A percentile compares a stretch with the other conserved stretches of the same genome.
Conservation (phyloP, 345 rosid species). For the Triadica sebifera region DNA sequence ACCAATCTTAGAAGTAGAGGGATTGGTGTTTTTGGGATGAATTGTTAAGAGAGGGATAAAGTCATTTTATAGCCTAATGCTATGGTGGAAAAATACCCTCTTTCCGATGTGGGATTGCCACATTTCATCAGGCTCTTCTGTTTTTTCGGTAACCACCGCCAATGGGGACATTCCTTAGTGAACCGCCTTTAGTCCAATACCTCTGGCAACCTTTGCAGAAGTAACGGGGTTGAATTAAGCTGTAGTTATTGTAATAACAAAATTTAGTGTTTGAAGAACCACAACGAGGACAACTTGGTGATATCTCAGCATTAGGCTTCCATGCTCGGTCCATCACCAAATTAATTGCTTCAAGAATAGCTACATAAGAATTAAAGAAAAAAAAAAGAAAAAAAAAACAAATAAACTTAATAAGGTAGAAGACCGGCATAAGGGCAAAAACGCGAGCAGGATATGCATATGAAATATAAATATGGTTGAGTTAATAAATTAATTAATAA, state of each 20-base stretch:
- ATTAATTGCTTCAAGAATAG: background rate
- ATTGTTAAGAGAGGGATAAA: too few relatives aligned
- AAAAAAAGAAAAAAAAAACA: too few relatives aligned
- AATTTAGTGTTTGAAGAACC: conserved; percentile 62
- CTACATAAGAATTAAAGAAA: too few relatives aligned
- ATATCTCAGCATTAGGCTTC: conserved; percentile 43
- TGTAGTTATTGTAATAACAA: conserved; percentile 70
- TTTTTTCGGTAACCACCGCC: conserved; percentile 64
- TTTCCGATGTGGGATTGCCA: too few relatives aligned
- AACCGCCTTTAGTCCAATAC: conserved; percentile 70
- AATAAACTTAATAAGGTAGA: too few relatives aligned
- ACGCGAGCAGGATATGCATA: conserved; percentile 10
- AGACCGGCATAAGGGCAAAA: background rate
- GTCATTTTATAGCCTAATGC: too few relatives aligned
- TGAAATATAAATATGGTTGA: conserved; percentile 3
- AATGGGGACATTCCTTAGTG: conserved; percentile 52
- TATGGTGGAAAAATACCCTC: too few relatives aligned
- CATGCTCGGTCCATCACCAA: conserved; percentile 50
- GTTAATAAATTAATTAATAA: too few relatives aligned
- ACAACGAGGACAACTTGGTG: conserved; percentile 65
- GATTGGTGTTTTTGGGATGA: too few relatives aligned
- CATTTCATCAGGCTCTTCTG: conserved; percentile 44
- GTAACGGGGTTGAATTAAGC: conserved; percentile 62
- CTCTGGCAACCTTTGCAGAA: conserved; percentile 67
- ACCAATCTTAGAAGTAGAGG: too few relatives aligned